Conservation (phyloP, 352 stramenopile genomes). For the Pythium brassicae region DNA sequence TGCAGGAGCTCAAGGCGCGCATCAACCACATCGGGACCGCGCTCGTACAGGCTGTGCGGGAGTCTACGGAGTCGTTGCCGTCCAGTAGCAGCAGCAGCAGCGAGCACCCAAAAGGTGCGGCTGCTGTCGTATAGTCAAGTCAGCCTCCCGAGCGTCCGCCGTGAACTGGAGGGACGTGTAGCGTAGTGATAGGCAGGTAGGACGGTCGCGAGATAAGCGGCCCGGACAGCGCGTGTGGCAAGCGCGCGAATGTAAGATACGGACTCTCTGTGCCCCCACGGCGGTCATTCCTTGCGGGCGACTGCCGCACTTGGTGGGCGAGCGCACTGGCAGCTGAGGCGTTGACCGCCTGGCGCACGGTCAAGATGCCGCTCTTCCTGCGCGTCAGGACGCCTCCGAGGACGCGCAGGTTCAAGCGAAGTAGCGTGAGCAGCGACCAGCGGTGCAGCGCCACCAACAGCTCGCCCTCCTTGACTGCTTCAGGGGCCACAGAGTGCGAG, state of each 20-base stretch:
- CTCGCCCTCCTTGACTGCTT: conserved; percentile 5
- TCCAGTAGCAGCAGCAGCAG: neutral
- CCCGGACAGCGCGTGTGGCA: too few species aligned
- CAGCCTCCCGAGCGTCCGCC: too few species aligned
- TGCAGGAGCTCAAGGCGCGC: conserved; percentile 14
- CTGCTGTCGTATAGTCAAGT: conserved; percentile 3
- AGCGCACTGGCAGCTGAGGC: neutral
- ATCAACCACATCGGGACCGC: conserved; percentile 7
- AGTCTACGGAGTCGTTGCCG: neutral
- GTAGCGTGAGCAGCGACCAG: conserved; percentile 14
- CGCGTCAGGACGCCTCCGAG: conserved; percentile 9
- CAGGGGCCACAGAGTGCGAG: neutral
- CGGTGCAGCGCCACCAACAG: conserved; percentile 15
- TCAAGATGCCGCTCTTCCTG: conserved; percentile 6
- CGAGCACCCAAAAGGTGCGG: neutral
- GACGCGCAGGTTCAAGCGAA: conserved; percentile 5
- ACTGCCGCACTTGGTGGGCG: too few species aligned
- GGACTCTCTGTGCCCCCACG: too few species aligned
- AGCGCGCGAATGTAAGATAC: too few species aligned
- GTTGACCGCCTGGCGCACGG: conserved; percentile 6
- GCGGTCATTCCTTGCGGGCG: too few species aligned
- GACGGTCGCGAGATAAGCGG: too few species aligned
- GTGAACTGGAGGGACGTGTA: too few species aligned
- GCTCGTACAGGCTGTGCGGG: conserved; percentile 8
- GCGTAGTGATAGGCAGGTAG: too few species aligned